phyloP scores from a whole-genome alignment of 371 early-diverging fungal species.

The Mucor sp. region DNA sequence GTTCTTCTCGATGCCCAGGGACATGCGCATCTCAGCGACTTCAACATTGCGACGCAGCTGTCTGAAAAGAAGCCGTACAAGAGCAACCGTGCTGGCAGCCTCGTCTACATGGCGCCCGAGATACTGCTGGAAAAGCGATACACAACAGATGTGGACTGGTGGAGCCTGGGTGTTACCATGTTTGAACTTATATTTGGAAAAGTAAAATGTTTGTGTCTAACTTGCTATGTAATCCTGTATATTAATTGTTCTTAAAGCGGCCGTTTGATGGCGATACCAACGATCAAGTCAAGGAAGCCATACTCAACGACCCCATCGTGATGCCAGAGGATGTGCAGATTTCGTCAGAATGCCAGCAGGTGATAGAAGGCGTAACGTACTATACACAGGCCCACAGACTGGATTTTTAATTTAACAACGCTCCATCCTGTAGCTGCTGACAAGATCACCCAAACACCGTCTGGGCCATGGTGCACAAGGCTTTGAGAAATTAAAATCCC shows the following conservation, averaged over 20 bases:
- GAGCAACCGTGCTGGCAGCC: constrained; percentile 71
- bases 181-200: constrained; percentile 82
- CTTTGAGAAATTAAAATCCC: constrained; percentile 52
- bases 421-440: constrained; percentile 42
- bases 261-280: constrained; percentile 63
- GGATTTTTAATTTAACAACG: neutral
- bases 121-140: constrained; percentile 76
- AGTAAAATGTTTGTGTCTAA: constrained; percentile 33
- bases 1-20: constrained; percentile 11
- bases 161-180: constrained; percentile 84
- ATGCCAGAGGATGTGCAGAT: constrained; percentile 57
- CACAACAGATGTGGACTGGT: constrained; percentile 80
- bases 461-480: constrained; percentile 62
- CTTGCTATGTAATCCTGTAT: neutral
- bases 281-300: constrained; percentile 59
- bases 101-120: constrained; percentile 85
- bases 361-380: constrained; percentile 32
- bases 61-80: constrained; percentile 24
- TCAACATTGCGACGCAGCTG: constrained; percentile 75
- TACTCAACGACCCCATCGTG: constrained; percentile 53
- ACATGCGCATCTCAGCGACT: constrained; percentile 74
- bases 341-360: constrained; percentile 57
- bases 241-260: constrained; percentile 43
- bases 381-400: neutral
- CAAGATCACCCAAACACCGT: constrained; percentile 55